These are phyloP conservation scores for Cymbidium sinense DNA, from an alignment of 106 monocot species.

Conservation along the genomic window DNA sequence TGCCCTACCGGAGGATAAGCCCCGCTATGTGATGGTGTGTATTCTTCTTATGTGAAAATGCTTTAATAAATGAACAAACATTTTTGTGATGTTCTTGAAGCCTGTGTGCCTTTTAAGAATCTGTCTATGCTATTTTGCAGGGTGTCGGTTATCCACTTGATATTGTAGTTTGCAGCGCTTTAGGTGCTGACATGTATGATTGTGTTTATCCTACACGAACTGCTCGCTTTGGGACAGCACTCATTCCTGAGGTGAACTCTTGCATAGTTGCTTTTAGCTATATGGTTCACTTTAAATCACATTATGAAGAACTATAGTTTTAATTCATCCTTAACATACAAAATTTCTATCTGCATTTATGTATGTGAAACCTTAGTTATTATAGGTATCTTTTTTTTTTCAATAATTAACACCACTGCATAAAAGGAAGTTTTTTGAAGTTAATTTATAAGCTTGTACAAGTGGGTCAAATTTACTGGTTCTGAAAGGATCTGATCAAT, in stretches of 20 bases:
- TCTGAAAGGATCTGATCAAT: background rate
- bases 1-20: constrained; percentile 88
- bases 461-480: background rate
- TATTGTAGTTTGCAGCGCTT: constrained; percentile 96
- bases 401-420: background rate
- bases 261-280: background rate
- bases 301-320: background rate
- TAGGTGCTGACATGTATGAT: constrained; percentile 99
- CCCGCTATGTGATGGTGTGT: constrained; percentile 92
- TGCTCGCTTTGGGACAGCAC: constrained; percentile 97
- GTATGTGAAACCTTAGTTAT: background rate
- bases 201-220: constrained; percentile 98
- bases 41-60: background rate
- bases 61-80: background rate
- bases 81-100: background rate
- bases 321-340: background rate
- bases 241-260: constrained; percentile 75
- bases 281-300: background rate
- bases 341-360: background rate
- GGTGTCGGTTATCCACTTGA: constrained; percentile 99
- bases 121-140: constrained; percentile 29
- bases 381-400: background rate
- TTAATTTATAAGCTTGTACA: background rate
- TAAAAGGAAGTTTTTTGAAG: background rate
- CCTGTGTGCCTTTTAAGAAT: background rate